A percentile compares a stretch with the other conserved stretches of the same genome.
phyloP scores from a whole-genome alignment of 2,329 filamentous ascomycete genomes.

The Ophiostoma sp. region DNA sequence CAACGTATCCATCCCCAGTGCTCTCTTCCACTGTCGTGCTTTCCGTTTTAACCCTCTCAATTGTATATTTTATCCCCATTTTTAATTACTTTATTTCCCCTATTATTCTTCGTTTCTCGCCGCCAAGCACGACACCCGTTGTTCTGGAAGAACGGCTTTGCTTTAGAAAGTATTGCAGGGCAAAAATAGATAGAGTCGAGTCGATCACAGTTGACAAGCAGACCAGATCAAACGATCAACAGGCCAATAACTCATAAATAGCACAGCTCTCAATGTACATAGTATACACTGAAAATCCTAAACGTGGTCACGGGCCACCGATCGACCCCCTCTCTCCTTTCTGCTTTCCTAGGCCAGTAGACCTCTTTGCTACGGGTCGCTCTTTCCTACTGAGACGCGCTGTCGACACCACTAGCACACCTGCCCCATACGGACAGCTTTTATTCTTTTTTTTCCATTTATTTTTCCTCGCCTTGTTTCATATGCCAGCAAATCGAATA shows the following conservation, averaged over 20 bases:
- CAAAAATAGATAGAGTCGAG: neutral
- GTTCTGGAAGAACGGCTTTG: conserved; percentile 16
- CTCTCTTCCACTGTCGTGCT: neutral
- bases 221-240: neutral
- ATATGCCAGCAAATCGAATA: conserved; percentile 32
- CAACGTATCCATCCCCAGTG: neutral
- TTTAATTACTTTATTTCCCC: neutral
- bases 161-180: neutral
- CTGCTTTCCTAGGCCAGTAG: conserved; percentile 6
- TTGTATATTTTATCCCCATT: neutral
- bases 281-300: conserved; percentile 34
- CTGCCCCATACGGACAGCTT: conserved; percentile 12
- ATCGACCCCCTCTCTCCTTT: conserved; percentile 33
- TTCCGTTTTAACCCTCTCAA: conserved; percentile 10
- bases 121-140: conserved; percentile 13
- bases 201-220: neutral
- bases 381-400: neutral
- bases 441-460: conserved; percentile 9
- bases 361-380: too few species aligned
- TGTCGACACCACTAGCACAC: neutral
- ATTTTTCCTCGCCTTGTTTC: conserved; percentile 35
- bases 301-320: conserved; percentile 38
- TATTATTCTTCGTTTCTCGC: neutral
- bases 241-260: neutral
- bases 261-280: too few species aligned